Evolutionary conservation across 1,139 yeast genomes (phyloP).

Genomic region (Taphrina pruni): DNA sequence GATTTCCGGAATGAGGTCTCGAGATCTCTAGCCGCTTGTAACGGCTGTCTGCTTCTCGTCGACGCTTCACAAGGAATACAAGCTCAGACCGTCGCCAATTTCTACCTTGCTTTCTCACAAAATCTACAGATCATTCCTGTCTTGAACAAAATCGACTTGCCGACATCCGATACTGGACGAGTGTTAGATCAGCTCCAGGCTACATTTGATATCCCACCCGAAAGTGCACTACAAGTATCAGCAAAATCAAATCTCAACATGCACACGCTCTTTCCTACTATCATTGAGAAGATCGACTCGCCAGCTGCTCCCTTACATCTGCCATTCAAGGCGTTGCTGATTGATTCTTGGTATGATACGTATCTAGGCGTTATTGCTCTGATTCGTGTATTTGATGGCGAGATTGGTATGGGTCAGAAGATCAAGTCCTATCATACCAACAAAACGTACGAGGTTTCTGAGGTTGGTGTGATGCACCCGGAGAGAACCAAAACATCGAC

Average conservation of each 20-base stretch:
- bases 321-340: constrained; percentile 79
- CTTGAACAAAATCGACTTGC: constrained; percentile 88
- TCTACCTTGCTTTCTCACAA: constrained; percentile 85
- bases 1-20: constrained; percentile 95
- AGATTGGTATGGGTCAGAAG: constrained; percentile 72
- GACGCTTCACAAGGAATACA: constrained; percentile 97
- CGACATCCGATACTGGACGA: constrained; percentile 80
- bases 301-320: constrained; percentile 62
- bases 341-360: constrained; percentile 96
- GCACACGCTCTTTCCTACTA: constrained; percentile 73
- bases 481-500: constrained; percentile 67
- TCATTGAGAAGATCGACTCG: constrained; percentile 76
- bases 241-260: constrained; percentile 91
- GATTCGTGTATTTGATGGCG: constrained; percentile 84
- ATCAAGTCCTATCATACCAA: constrained; percentile 78
- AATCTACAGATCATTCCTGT: constrained; percentile 83
- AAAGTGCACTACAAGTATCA: constrained; percentile 82
- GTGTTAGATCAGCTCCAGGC: constrained; percentile 83
- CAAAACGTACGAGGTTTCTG: constrained; percentile 81
- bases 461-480: constrained; percentile 95
- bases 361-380: constrained; percentile 91
- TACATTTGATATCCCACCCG: constrained; percentile 77
- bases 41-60: constrained; percentile 86
- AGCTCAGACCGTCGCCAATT: constrained; percentile 97
- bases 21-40: constrained; percentile 92